Base-by-base conservation (phyloP, 805 yeast species). In the Blastobotrys terrestris region DNA sequence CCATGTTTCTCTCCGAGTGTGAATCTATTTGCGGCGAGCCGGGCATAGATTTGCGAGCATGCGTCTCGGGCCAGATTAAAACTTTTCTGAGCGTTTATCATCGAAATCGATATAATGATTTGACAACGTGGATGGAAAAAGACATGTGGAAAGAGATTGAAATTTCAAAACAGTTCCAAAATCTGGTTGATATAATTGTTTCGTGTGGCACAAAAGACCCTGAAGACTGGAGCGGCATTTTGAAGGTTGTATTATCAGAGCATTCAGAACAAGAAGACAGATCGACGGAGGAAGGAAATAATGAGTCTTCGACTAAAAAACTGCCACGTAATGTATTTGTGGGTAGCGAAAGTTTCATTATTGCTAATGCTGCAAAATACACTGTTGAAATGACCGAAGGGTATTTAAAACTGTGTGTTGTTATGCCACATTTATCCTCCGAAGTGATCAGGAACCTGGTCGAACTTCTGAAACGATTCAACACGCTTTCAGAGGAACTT, bases 71-170 rank as follows among this genome's bases (percentile, higher is more conserved):
- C 31, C 96, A 87, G 57, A 75, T 85, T 2, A 80, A 76, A 54
- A 76, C 77, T 51, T 90, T 80, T 63, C 69, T 80, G 39, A 72
- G 72, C 31, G 72, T 80, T 31, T 77, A 78, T 59, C 90, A 85
- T 57, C 74, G 75, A 47, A 72, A 72, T 14, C 73, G 77, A 21
- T 65, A 80, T 49, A 76, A 75, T 52, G 64, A 67, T 3, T 67
- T 87, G 22, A 71, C 77, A 3, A 63, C 63, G 2, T 70, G 73
- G 15, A 72, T 87, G 52, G 91, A 86, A 49, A 71, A 72, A 46
- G 98, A 91, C 58, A 71, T 71, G 19, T 92, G 98, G 98, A 80
- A 79, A 54, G 95, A 91, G 50, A 79, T 77, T 16, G 77, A 79
- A n/a, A 78, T 83, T 7, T 63, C 79, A 0, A 63, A 69, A 1